phyloP scores from a whole-genome alignment of 495 filamentous ascomycete species.

The Tuber microsphaerosporum region DNA sequence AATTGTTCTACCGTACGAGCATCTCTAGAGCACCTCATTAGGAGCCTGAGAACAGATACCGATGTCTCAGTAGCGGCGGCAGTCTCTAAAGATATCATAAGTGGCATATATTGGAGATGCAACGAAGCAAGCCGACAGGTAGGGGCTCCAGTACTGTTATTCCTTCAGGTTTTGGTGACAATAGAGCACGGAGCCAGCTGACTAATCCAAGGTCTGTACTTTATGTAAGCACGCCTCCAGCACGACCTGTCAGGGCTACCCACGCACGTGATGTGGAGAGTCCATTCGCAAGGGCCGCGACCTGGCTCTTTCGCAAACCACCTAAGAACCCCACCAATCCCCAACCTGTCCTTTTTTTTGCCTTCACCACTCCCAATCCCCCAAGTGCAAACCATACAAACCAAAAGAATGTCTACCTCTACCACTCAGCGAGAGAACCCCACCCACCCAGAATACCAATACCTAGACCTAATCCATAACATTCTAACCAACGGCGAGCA shows the following conservation, averaged over 20 bases:
- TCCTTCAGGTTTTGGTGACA: too few relatives aligned
- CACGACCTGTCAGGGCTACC: background rate
- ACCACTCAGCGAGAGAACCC: background rate
- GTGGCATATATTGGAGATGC: too few relatives aligned
- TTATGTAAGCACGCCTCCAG: too few relatives aligned
- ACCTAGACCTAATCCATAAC: slow-evolving; percentile 65
- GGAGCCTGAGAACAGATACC: too few relatives aligned
- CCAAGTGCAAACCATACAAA: background rate
- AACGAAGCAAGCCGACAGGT: too few relatives aligned
- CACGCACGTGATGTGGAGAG: background rate
- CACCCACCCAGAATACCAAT: slow-evolving; percentile 66
- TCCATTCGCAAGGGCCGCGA: background rate
- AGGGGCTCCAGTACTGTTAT: too few relatives aligned
- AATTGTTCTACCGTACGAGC: too few relatives aligned
- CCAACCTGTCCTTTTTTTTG: background rate
- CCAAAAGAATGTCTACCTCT: background rate
- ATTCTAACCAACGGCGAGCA: slow-evolving; percentile 72
- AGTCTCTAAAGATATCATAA: too few relatives aligned
- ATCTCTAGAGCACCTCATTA: too few relatives aligned
- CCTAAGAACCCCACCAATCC: background rate
- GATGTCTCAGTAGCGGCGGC: too few relatives aligned
- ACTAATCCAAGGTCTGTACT: too few relatives aligned
- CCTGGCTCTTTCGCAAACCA: background rate
- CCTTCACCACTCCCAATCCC: background rate
- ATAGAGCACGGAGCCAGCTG: too few relatives aligned